These are phyloP conservation scores for Ceratocystis ficicola DNA, from an alignment of 2,329 filamentous ascomycete species.

Conservation along the genomic window DNA sequence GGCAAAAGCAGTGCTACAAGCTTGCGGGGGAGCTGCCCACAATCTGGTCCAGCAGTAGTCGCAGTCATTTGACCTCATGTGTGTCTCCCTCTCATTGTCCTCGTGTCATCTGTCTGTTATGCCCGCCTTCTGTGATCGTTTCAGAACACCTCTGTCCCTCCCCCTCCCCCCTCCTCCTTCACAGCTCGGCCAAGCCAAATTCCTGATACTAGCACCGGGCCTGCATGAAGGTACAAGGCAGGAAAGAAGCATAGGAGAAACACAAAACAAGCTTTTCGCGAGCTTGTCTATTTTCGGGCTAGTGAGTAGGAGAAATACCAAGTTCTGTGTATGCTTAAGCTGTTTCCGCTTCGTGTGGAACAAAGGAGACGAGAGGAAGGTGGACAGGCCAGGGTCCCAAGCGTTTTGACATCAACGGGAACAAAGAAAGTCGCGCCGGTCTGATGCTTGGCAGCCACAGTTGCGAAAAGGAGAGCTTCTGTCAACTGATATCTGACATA, in stretches of 20 bases:
- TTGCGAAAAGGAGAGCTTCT: background rate
- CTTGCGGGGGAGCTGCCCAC: too few relatives aligned
- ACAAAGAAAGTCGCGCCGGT: background rate
- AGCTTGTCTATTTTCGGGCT: constrained; percentile 4
- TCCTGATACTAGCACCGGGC: background rate
- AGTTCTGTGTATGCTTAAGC: background rate
- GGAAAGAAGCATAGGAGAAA: constrained; percentile 1
- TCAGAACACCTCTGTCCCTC: background rate
- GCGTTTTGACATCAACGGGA: background rate
- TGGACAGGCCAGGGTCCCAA: background rate
- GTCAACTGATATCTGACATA: background rate
- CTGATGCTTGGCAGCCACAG: background rate
- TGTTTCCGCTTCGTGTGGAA: background rate
- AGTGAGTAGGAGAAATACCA: background rate
- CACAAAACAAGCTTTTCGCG: background rate
- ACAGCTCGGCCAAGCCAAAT: background rate
- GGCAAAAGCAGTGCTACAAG: too few relatives aligned
- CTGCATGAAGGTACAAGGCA: background rate
- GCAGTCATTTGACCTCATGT: too few relatives aligned
- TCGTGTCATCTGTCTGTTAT: too few relatives aligned
- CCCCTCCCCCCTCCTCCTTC: background rate
- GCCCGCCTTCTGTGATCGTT: background rate
- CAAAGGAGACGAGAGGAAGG: too few relatives aligned
- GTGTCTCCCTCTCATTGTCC: too few relatives aligned
- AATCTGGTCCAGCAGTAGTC: too few relatives aligned